Evolutionary conservation across 2,329 filamentous ascomycete genomes (phyloP), one percentile per base, ranked within the genome.

Genomic region (Fusarium duplospermum): DNA sequence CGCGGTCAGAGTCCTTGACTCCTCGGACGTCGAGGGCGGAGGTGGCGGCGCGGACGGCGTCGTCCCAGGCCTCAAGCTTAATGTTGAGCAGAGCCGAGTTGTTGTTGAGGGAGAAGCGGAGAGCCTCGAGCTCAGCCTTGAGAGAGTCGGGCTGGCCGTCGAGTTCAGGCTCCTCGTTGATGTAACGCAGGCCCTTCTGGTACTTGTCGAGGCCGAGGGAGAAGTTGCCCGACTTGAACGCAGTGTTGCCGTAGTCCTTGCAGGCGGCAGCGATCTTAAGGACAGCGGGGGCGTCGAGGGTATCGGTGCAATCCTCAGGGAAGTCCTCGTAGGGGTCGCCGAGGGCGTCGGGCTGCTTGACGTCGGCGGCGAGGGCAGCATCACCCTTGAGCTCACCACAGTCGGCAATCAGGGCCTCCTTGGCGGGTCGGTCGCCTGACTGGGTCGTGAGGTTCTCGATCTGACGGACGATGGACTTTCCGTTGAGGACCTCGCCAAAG

Each of bases 261-360:
- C 97, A 91, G 75, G 94, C 94, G 6, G 89, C 87, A 3, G 94
- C 95, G 70, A 98, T 95, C 83, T 93, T 90, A 81, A 94, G 88
- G 71, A 95, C 90, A 71, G 93, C 89, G 20, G 87, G 81, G 16
- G 93, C 93, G 59, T 90, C 89, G 72, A 95, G 88, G 64, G 90
- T 84, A 57, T 88, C 81, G 22, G 81, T 83, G 78, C 92, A 90
- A 84, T 99, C 96, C 81, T 98, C 95, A 36, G 96, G 96, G 84
- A 93, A 98, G 82, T 98, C 96, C 86, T 98, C 96, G 85, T 97
- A 98, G 7, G 91, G 89, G 85, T 99, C 96, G 73, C 96, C 96
- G 16, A 93, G 94, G 62, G 90, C 87, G 81, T 98, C 96, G 66
- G 94, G 89, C 38, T 87, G 84, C 84, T 93, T 94, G 78, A 91